Percentiles rank a stretch among this genome's conserved stretches.
phyloP scores from a whole-genome alignment of 495 filamentous ascomycete species.

The Physcia stellaris region DNA sequence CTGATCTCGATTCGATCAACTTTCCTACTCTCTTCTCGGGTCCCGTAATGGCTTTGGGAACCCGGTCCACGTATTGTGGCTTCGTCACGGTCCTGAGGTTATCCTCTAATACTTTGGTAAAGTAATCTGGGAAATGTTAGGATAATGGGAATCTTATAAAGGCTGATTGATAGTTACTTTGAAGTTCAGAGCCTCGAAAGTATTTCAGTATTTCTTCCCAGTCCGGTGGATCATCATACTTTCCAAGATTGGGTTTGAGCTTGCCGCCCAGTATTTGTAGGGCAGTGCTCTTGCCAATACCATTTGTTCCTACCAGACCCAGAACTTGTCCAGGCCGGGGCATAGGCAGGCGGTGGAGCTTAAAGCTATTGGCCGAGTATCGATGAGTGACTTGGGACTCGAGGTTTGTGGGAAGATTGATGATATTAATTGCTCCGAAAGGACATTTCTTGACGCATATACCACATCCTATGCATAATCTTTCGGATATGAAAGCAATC shows the following conservation, averaged over 20 bases:
- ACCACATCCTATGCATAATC: constrained; percentile 92
- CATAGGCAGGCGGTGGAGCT: constrained; percentile 90
- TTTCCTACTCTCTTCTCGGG: constrained; percentile 59
- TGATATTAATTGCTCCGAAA: constrained; percentile 98
- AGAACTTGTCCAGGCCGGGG: constrained; percentile 93
- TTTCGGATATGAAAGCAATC: constrained; percentile 95
- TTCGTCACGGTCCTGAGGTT: constrained; percentile 94
- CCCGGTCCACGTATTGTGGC: constrained; percentile 97
- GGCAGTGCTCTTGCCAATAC: constrained; percentile 98
- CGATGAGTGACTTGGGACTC: constrained; percentile 95
- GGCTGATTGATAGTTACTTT: constrained; percentile 48
- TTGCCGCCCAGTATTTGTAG: constrained; percentile 97
- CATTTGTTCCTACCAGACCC: constrained; percentile 94
- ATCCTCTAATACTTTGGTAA: constrained; percentile 94
- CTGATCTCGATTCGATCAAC: constrained; percentile 57
- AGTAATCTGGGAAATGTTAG: constrained; percentile 56
- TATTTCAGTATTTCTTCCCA: constrained; percentile 99
- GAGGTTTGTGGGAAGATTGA: constrained; percentile 97
- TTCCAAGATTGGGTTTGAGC: constrained; percentile 90
- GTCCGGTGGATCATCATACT: constrained; percentile 91
- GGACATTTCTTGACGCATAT: constrained; percentile 99
- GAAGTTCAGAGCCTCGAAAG: constrained; percentile 91
- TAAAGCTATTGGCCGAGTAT: constrained; percentile 99
- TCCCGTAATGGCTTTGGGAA: constrained; percentile 79
- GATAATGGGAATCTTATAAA: neutral